These are phyloP conservation scores for Turritis glabra DNA, from an alignment of 345 rosid species.

Conservation along the genomic window DNA sequence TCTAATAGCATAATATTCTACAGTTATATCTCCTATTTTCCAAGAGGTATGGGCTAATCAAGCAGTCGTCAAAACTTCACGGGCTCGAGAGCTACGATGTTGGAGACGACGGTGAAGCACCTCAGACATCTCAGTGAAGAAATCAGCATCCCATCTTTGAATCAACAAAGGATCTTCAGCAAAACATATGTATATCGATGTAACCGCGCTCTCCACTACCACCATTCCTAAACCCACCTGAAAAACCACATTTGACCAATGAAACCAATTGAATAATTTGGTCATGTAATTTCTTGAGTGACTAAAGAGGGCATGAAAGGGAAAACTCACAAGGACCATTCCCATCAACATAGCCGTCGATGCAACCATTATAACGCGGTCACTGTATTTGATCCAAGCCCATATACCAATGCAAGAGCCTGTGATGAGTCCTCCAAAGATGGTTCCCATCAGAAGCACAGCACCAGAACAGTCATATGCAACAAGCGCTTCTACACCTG, in stretches of 20 bases:
- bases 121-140: slow-evolving; percentile 73
- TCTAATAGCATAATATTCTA: slow-evolving; percentile 10
- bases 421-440: slow-evolving; percentile 86
- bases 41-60: slow-evolving; percentile 12
- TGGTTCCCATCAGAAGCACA: slow-evolving; percentile 82
- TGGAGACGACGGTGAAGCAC: slow-evolving; percentile 84
- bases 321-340: slow-evolving; percentile 76
- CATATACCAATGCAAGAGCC: slow-evolving; percentile 89
- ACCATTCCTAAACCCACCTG: slow-evolving; percentile 96
- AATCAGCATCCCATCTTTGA: slow-evolving; percentile 74
- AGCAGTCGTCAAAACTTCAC: slow-evolving; percentile 36
- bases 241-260: not conserved
- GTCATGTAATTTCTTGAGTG: not conserved
- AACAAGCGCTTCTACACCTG: slow-evolving; percentile 95
- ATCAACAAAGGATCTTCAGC: slow-evolving; percentile 89
- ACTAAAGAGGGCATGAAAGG: slow-evolving; percentile 2
- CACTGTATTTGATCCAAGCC: slow-evolving; percentile 70
- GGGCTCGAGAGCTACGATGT: slow-evolving; percentile 65
- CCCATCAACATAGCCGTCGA: slow-evolving; percentile 97
- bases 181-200: slow-evolving; percentile 85
- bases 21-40: slow-evolving; percentile 6
- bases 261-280: not conserved
- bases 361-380: slow-evolving; percentile 77
- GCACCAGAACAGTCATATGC: slow-evolving; percentile 98
- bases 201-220: slow-evolving; percentile 91